A percentile compares a stretch with the other conserved stretches of the same genome.
Conservation (phyloP, 2,329 filamentous ascomycete species). For the Aureobasidium sp. region DNA sequence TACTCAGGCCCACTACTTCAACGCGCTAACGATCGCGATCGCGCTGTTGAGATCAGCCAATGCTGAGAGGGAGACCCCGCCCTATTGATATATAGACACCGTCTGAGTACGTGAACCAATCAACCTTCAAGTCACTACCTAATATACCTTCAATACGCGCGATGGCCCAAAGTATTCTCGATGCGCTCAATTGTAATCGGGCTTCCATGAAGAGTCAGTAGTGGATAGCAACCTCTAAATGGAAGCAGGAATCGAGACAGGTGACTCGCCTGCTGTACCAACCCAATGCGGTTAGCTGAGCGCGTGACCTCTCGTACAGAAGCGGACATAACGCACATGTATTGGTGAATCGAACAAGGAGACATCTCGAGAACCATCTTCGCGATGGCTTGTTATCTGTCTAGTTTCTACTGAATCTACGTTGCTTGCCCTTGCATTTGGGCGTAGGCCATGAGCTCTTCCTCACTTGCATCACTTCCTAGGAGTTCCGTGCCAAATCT, state of each 20-base stretch:
- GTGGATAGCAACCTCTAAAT: no score
- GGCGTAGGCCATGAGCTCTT: conserved; percentile 55
- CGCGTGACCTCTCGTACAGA: neutral
- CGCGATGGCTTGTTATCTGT: neutral
- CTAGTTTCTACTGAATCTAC: neutral
- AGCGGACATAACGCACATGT: neutral
- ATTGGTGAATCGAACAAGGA: neutral
- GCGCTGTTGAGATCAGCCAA: no score
- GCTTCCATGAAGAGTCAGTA: no score
- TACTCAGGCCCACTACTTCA: neutral
- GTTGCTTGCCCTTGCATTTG: conserved; percentile 31
- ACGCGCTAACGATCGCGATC: no score
- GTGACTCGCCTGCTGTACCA: neutral
- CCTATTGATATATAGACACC: no score
- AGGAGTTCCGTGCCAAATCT: conserved; percentile 78
- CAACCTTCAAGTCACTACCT: neutral
- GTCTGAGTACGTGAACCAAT: neutral
- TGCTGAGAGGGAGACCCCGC: no score
- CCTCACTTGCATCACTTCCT: conserved; percentile 47
- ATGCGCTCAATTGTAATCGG: no score
- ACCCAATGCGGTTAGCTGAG: neutral
- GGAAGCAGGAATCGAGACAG: neutral
- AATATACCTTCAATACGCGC: neutral
- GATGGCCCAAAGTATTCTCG: no score
- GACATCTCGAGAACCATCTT: neutral